Percentiles rank a stretch among this genome's conserved stretches.
Evolutionary conservation across 1,284 basidiomycete genomes (phyloP).

Genomic region (Ceratobasidium sp.): DNA sequence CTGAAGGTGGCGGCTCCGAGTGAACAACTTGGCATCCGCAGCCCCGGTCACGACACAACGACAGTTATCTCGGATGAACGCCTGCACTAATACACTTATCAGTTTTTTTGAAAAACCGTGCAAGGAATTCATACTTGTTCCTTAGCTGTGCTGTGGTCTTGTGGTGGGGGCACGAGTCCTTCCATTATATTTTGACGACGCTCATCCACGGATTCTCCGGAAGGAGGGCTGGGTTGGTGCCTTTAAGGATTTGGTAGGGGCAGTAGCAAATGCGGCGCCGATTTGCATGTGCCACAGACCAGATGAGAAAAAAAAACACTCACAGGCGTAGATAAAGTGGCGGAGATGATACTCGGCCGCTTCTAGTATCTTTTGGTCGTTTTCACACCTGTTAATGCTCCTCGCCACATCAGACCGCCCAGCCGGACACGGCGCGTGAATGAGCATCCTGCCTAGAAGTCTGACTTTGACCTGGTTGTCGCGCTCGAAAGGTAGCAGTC

Average conservation of each 20-base stretch:
- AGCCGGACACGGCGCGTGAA: constrained; percentile 31
- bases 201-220: background rate
- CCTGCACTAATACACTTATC: background rate
- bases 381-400: constrained; percentile 11
- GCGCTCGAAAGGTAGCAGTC: background rate
- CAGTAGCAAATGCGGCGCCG: background rate
- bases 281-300: background rate
- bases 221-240: background rate
- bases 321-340: background rate
- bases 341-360: constrained; percentile 48
- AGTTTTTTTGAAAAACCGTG: too few species aligned
- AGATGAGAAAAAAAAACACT: background rate
- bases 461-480: background rate
- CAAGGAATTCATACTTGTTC: too few species aligned
- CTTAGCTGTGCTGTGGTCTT: background rate
- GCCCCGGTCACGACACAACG: background rate
- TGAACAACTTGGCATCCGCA: too few species aligned
- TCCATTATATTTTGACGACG: too few species aligned
- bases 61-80: background rate
- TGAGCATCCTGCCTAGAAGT: constrained; percentile 43
- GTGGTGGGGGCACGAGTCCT: background rate
- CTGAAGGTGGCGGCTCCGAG: too few species aligned
- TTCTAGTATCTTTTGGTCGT: background rate
- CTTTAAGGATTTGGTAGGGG: too few species aligned
- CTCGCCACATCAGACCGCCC: constrained; percentile 20